Evolutionary conservation across 2,329 filamentous ascomycete species (phyloP), one percentile per base, ranked within the genome.

Genomic region (Chaetoscypha palmicola): DNA sequence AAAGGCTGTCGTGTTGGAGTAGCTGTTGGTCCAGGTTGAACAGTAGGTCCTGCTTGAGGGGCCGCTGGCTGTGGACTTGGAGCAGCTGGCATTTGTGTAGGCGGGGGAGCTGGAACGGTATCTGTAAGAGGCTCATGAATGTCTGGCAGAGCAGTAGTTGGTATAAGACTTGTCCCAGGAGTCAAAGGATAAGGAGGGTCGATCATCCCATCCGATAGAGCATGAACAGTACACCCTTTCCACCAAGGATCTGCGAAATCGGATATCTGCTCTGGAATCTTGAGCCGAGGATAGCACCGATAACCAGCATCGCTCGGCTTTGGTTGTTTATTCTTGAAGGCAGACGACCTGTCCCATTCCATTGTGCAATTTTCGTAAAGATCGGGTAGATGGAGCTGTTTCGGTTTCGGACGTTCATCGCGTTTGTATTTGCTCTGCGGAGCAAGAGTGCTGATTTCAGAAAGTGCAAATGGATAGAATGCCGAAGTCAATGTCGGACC

Each of bases 161-260:
- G 21, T 4, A 8, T 17, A 11, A 23, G 14, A 35, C 12, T 9
- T 11, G n/a, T 17, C 3, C 21, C 30, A 20, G 17, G 20, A 12
- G 12, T 17, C 2, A 42, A 19, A 3, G 31, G n/a, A 36, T 36
- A 19, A 7, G 39, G 31, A 5, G 39, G 39, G 21, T 42, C 39
- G n/a, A 30, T 17, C 39, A 42, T 42, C 14, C 38, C 38, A 10
- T 14, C 7, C 4, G 12, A 11, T 4, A 10, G 9, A 3, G 26
- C 20, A 4, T 11, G 19, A 16, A 42, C 36, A 5, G 11, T 17
- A 26, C 31, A 24, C 3, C 23, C 31, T 24, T 26, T 23, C 31
- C 32, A 42, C 39, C 39, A 42, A 8, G 31, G n/a, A 8, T 35
- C 4, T 3, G 24, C 39, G 20, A 42, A 36, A 3, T 42, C 21